Conservation (phyloP, 305 asterid genomes). For the Caryopteris hybrid region DNA sequence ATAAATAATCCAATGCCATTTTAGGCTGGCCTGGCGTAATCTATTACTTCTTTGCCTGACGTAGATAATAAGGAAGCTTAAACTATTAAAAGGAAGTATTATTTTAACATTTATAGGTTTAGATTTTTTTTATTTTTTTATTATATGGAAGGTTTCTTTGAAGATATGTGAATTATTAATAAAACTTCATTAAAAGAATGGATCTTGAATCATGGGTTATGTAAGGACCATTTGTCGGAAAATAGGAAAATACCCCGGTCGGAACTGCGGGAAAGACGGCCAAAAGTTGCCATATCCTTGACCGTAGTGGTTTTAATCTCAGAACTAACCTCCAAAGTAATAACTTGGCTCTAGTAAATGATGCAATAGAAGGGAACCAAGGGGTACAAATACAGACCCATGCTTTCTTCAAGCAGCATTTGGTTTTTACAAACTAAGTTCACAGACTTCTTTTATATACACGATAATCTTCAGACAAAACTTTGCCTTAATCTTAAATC, state of each 20-base stretch:
- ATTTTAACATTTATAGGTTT: too few relatives aligned
- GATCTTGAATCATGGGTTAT: neutral
- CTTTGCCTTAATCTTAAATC: neutral
- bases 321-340: neutral
- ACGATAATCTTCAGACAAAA: neutral
- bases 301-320: neutral
- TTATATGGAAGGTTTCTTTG: too few relatives aligned
- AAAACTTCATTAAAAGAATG: neutral
- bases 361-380: neutral
- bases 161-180: too few relatives aligned
- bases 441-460: neutral
- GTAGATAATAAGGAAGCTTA: too few relatives aligned
- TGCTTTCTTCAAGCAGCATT: neutral
- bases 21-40: too few relatives aligned
- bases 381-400: neutral
- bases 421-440: neutral
- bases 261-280: constrained; percentile 30
- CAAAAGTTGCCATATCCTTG: constrained; percentile 5
- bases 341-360: neutral
- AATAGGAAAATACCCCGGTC: neutral
- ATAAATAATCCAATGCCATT: too few relatives aligned
- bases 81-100: too few relatives aligned
- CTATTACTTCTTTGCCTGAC: too few relatives aligned
- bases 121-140: too few relatives aligned
- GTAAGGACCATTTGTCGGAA: neutral